A percentile compares a stretch with the other conserved stretches of the same genome.
Conservation (phyloP, 345 rosid genomes). For the Populus tremula region DNA sequence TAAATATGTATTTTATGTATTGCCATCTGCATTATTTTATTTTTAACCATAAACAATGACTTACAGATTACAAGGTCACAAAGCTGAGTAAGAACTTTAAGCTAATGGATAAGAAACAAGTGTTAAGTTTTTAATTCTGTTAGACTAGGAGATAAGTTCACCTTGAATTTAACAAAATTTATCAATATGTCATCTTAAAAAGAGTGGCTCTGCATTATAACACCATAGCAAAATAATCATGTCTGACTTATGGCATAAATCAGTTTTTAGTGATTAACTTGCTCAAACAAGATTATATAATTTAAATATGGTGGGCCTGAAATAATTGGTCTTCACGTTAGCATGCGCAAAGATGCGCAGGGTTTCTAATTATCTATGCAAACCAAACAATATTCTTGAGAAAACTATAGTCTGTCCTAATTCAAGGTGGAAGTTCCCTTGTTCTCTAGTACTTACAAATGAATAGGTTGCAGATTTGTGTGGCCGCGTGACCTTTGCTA, state of each 20-base stretch:
- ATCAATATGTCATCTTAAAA: neutral
- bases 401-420: neutral
- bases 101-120: neutral
- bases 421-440: neutral
- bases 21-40: neutral
- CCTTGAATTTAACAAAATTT: neutral
- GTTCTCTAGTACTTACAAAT: neutral
- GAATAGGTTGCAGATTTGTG: slow-evolving; percentile 60
- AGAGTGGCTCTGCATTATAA: neutral
- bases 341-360: neutral
- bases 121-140: neutral
- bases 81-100: neutral
- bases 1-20: neutral
- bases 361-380: neutral
- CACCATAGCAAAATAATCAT: neutral
- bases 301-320: neutral
- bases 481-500: slow-evolving; percentile 99
- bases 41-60: neutral
- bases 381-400: neutral
- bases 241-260: neutral
- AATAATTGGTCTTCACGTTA: neutral
- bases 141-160: neutral
- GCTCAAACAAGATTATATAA: neutral
- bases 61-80: neutral
- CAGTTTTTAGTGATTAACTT: neutral